Base-by-base conservation (phyloP, 768 basidiomycete genomes). In the Hirschioporus abietinus region DNA sequence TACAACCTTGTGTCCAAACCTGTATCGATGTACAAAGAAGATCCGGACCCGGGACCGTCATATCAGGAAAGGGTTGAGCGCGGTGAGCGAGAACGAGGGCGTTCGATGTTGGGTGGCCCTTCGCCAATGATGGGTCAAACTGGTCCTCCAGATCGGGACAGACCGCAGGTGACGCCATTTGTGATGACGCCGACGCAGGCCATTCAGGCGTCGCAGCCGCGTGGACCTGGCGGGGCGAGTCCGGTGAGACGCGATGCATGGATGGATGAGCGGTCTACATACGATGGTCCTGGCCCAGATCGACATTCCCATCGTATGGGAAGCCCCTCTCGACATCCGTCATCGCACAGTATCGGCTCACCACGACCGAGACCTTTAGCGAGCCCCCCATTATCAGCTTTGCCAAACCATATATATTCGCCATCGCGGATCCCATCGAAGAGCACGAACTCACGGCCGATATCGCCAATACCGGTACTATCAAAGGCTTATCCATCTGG, bases 151-250 rank as follows among this genome's bases (percentile, higher is more conserved):
- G 62, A 70, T 61, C 71, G 72, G 12, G 74, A 74, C 36, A 76
- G 77, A 24, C 74, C 74, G 24, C 59, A 72, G 62, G 71, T 75
- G 68, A 73, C 74, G 7, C 74, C 76, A 7, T 74, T 76, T 65
- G 71, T 71, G 15, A 73, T 74, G 71, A 69, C 71, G 26, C 70
- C 76, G 64, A 25, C 60, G 25, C 60, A 61, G 60, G 60, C 60
- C 42, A 52, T 52, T 15, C 42, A 52, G 20, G 42, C 42, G 12
- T 5, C 42, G 12, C 42, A 52, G 12, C 42, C 42, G 12, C 42
- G 42, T 3, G 42, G 42, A 52, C 42, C 42, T 20, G 42, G 42
- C 12, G 42, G 42, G 20, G 42, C 42, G 20, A 52, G 42, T 52
- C 42, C 42, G 42, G 42, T 52, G 20, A 12, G 42, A 52, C 42